Percentiles rank a stretch among this genome's conserved stretches.
phyloP scores from a whole-genome alignment of 2,329 filamentous ascomycete species.

The Cercospora canescens region DNA sequence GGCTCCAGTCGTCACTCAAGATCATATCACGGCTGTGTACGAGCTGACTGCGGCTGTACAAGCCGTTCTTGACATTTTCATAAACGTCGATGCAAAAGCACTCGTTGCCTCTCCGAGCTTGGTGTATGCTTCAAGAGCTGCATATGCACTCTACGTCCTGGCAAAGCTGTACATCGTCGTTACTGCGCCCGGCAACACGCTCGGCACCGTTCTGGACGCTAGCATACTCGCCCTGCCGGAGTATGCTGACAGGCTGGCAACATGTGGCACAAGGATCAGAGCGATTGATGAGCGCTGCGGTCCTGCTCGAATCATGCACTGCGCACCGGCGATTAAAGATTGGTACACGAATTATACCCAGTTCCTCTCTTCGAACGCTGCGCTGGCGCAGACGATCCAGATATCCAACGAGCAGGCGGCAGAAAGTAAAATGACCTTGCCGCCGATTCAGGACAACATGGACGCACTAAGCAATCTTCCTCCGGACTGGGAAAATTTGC shows the following conservation, averaged over 20 bases:
- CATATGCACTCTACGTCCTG: slow-evolving; percentile 29
- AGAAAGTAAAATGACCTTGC: background rate
- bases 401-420: background rate
- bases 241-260: slow-evolving; percentile 28
- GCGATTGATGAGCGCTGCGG: slow-evolving; percentile 20
- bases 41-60: slow-evolving; percentile 27
- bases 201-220: slow-evolving; percentile 28
- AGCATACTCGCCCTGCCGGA: slow-evolving; percentile 29
- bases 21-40: slow-evolving; percentile 28
- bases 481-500: slow-evolving; percentile 14
- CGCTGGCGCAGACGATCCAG: background rate
- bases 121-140: slow-evolving; percentile 25
- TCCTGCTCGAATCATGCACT: slow-evolving; percentile 23
- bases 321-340: slow-evolving; percentile 19
- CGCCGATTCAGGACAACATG: background rate
- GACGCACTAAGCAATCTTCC: background rate
- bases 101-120: slow-evolving; percentile 27
- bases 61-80: slow-evolving; percentile 26
- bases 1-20: slow-evolving; percentile 24
- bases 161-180: slow-evolving; percentile 32
- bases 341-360: slow-evolving; percentile 24
- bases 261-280: slow-evolving; percentile 3
- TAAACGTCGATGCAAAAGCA: slow-evolving; percentile 13
- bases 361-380: slow-evolving; percentile 8
- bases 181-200: slow-evolving; percentile 29